Base-by-base conservation (phyloP, 225 moss, liverwort and hornwort genomes). In the Polytrichum formosum region DNA sequence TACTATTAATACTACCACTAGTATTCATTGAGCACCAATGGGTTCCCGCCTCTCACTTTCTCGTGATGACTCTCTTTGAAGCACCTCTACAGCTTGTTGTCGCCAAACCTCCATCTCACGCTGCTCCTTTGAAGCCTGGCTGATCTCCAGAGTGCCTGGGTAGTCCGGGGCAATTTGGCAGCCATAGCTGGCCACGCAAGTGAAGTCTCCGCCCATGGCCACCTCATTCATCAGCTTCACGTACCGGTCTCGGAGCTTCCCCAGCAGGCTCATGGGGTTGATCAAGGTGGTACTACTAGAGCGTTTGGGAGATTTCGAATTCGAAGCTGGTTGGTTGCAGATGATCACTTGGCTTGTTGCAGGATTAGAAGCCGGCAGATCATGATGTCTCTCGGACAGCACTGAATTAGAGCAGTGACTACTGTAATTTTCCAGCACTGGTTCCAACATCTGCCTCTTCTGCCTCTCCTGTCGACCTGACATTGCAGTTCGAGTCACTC, bases 201-300 rank as follows among this genome's bases (percentile, higher is more conserved):
- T 28, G 22, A 68, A 69, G 72, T 85, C 79, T 20, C 79, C 85
- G n/a, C 74, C 66, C 81, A 64, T 67, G 30, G 79, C 70, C 74
- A 79, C 26, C 7, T 82, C 79, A 63, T 82, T 85, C 85, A 85
- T 85, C 62, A 68, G 63, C 66, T 72, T 82, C 65, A 85, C 61
- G 66, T 81, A 79, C 1, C 76, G 76, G 22, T 85, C 85, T 18
- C 85, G 46, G 69, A 82, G 59, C 68, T 76, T 85, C 27, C 66
- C 76, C 26, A 85, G 71, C 0, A 76, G 26, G 18, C 10, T 64
- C 53, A 67, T 22, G 18, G 78, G 75, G 28, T 73, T 81, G 28
- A 7, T 37, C 10, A 37, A 10, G 37, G 37, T 9, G 37, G 37
- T 37, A 37, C 58, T 21, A n/a, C 56, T 58, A 58, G 58, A 22